Base-by-base conservation (phyloP, 169 alveolate genomes). In the Babesia caballi region DNA sequence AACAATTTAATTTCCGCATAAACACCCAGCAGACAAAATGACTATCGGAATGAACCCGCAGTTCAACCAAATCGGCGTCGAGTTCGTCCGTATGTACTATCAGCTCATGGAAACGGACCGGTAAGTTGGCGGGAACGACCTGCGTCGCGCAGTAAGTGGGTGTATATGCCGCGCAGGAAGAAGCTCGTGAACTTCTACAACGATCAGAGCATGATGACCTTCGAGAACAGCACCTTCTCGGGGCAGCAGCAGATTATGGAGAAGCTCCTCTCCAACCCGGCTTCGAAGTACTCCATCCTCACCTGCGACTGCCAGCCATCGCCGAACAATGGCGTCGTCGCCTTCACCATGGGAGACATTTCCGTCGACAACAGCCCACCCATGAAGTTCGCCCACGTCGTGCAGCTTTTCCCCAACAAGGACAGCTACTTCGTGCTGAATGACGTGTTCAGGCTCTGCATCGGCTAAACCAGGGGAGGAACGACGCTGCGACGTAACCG, bases 191-290 rank as follows among this genome's bases (percentile, higher is more conserved):
- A 69, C 52, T 89, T 93, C 56, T 93, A 90, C 84, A 91, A 87
- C 54, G 91, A 85, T 46, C 92, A 93, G 66, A 91, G 95, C 59
- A 91, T 92, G 94, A 85, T 93, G 60, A 93, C 94, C 3, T 93
- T 91, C 63, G 97, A 93, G 61, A 88, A 92, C 53, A 92, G 84
- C 40, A 78, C 65, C 7, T 67, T 74, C 68, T 59, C 68, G 49
- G 97, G 97, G 7, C 90, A 70, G 47, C 75, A 85, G 15, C 88
- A 84, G 61, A 93, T 93, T 36, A 60, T 93, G 60, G 93, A 83
- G 69, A 93, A 93, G 73, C 73, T 91, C 28, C 51, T 73, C 44
- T 46, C 88, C 58, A 85, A 53, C 51, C 91, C 89, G 14, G 41
- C 59, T 36, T 63, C 81, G 19, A 68, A 49, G 65, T 90, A 74